Conservation (phyloP, 352 stramenopile species). For the Plasmopara viticola region DNA sequence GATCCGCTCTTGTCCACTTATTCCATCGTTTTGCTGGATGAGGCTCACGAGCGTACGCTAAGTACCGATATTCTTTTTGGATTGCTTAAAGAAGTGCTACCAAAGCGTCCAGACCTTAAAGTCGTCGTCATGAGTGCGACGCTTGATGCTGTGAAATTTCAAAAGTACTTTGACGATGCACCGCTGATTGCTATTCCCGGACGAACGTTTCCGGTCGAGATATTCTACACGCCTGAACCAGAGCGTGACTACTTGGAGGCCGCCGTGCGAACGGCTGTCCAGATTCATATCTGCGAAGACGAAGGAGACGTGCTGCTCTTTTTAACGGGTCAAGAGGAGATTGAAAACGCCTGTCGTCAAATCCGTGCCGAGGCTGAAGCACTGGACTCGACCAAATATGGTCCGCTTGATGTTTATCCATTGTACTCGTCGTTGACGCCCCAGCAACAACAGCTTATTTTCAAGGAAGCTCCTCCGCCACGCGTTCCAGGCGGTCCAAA, state of each 20-base stretch:
- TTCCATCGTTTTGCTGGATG: conserved; percentile 96
- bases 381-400: conserved; percentile 93
- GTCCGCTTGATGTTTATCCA: conserved; percentile 86
- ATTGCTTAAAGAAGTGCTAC: conserved; percentile 95
- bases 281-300: conserved; percentile 97
- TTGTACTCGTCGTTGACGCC: conserved; percentile 98
- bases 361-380: conserved; percentile 85
- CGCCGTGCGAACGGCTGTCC: conserved; percentile 72
- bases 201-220: conserved; percentile 96
- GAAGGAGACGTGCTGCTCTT: conserved; percentile 99
- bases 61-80: conserved; percentile 97
- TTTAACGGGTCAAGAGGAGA: conserved; percentile 98
- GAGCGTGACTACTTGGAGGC: conserved; percentile 98
- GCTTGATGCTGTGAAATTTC: conserved; percentile 96
- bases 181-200: conserved; percentile 93
- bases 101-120: conserved; percentile 92
- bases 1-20: conserved; percentile 95
- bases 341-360: conserved; percentile 93
- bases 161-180: conserved; percentile 92
- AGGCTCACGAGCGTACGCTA: conserved; percentile 96
- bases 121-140: conserved; percentile 99
- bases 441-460: conserved; percentile 99
- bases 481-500: conserved; percentile 78
- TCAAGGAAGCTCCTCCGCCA: conserved; percentile 94
- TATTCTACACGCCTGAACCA: conserved; percentile 97